Base-by-base conservation (phyloP, 2,329 filamentous ascomycete species). In the Beauveria rudraprayagi region DNA sequence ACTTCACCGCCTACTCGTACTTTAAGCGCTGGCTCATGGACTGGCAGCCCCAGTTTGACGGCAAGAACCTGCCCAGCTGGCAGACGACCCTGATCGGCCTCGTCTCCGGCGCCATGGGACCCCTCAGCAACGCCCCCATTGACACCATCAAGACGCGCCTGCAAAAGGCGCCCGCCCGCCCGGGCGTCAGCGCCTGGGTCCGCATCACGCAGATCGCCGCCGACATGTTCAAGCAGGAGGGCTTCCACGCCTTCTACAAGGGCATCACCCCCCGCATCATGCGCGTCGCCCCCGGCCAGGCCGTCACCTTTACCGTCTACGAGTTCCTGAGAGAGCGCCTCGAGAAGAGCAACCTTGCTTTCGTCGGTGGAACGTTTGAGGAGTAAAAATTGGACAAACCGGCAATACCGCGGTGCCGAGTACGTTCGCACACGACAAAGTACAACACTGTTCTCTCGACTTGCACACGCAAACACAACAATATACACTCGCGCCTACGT, bases 111-210 rank as follows among this genome's bases (percentile, higher is more conserved):
- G 94, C 94, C 64, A 95, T 99, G 84, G 94, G 94, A 1, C 94
- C 94, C 5, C 83, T 99, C 71, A 94, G 90, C 68, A 99, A 99
- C 72, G 94, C 95, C 30, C 94, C 94, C 24, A 97, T 99, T 72
- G 94, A 99, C 72, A 99, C 94, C 44, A 97, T 99, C 80, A 99
- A 99, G 86, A 99, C 94, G 47, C 82, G 94, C 56, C 78, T 99
- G 73, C 94, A 99, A 75, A 94, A 91, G 77, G 94, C 87, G 56
- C 91, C 91, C 0, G 92, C 90, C 3, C 83, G 89, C 75, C 83
- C 86, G 5, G 92, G 93, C 17, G 88, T 92, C 70, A 90, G 86
- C 52, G 93, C 94, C 14, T 75, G 95, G 67, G 83, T 84, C 62
- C 82, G 94, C 63, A 97, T 99, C 68, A 80, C 83, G 34, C 73